phyloP scores from a whole-genome alignment of 139 green algal species.

The Haematococcus lacustris region DNA sequence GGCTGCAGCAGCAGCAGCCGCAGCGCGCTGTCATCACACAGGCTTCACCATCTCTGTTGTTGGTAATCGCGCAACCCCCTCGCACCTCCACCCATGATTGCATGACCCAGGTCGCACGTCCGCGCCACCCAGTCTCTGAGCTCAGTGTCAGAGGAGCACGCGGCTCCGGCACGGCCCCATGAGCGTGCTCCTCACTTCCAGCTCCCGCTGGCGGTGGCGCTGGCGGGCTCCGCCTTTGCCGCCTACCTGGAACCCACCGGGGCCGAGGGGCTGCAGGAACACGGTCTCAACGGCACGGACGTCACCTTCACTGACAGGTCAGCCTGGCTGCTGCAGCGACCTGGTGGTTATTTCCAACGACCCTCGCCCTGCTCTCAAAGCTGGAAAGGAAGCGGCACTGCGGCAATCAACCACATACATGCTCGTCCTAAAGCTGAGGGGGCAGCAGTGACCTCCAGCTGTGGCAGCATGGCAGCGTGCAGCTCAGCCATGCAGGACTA shows the following conservation, averaged over 20 bases:
- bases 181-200: slow-evolving; percentile 46
- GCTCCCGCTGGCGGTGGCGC: slow-evolving; percentile 37
- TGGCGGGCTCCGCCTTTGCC: slow-evolving; percentile 55
- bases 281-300: slow-evolving; percentile 18
- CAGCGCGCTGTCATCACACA: no score
- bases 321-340: not conserved
- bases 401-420: not conserved
- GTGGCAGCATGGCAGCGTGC: not conserved
- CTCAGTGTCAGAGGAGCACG: no score
- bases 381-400: not conserved
- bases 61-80: not conserved
- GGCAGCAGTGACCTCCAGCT: not conserved
- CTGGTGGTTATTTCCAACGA: no score
- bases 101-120: no score
- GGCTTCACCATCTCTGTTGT: no score
- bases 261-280: slow-evolving; percentile 17
- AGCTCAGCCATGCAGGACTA: not conserved
- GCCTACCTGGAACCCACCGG: slow-evolving; percentile 43
- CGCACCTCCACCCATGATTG: no score
- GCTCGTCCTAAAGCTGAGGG: not conserved
- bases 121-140: no score
- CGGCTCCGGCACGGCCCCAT: no score
- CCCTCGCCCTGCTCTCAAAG: not conserved
- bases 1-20: no score
- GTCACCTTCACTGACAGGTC: slow-evolving; percentile 46